A percentile compares a stretch with the other conserved stretches of the same genome.
phyloP scores from a whole-genome alignment of 1,284 basidiomycete species.

The Neonothopanus nambi region DNA sequence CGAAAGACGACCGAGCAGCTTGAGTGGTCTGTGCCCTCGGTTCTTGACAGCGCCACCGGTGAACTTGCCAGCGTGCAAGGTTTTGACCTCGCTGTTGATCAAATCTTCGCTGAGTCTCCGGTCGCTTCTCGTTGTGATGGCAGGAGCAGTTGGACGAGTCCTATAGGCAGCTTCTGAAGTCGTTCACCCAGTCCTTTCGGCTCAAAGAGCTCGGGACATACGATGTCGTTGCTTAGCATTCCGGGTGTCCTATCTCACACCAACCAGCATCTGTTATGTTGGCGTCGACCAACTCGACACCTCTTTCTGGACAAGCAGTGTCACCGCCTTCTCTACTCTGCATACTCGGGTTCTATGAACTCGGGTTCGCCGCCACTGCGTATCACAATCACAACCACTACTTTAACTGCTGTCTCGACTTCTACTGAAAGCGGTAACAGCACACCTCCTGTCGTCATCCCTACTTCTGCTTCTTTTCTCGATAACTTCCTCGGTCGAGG shows the following conservation, averaged over 20 bases:
- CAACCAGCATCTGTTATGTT: too few species aligned
- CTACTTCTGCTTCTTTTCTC: too few species aligned
- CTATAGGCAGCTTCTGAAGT: slow-evolving; percentile 65
- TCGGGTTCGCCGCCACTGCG: too few species aligned
- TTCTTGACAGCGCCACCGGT: slow-evolving; percentile 71
- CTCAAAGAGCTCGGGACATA: slow-evolving; percentile 38
- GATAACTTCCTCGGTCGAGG: too few species aligned
- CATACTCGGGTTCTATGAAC: not conserved
- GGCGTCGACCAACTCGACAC: too few species aligned
- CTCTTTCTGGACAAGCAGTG: too few species aligned
- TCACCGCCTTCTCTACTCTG: not conserved
- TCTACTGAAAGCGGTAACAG: too few species aligned
- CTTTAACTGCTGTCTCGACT: too few species aligned
- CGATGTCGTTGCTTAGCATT: slow-evolving; percentile 47
- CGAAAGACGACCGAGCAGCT: slow-evolving; percentile 69
- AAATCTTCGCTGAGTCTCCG: slow-evolving; percentile 60
- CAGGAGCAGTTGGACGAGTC: slow-evolving; percentile 57
- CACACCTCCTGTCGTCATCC: too few species aligned
- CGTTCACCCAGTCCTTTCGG: too few species aligned
- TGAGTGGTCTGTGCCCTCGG: slow-evolving; percentile 72
- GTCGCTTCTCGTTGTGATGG: slow-evolving; percentile 27
- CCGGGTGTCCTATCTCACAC: too few species aligned
- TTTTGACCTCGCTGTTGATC: slow-evolving; percentile 36
- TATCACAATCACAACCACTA: too few species aligned
- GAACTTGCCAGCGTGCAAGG: slow-evolving; percentile 51